These are phyloP conservation scores for Xylaria polymorpha DNA, from an alignment of 2,329 filamentous ascomycete genomes.

Conservation along the genomic window DNA sequence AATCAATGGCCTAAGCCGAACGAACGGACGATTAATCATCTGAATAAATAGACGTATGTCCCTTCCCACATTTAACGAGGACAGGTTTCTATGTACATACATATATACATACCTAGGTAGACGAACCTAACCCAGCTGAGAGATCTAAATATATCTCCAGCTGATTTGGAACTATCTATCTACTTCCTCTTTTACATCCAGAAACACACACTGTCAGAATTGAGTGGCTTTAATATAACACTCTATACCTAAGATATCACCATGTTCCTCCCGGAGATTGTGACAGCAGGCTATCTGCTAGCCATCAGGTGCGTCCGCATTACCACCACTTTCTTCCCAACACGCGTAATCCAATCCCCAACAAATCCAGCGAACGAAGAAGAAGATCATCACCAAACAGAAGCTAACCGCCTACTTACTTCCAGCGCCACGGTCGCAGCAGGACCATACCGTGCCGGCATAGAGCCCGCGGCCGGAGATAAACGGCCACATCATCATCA, in stretches of 20 bases:
- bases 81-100: constrained; percentile 5
- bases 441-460: not conserved
- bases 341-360: not conserved
- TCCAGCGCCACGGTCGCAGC: constrained; percentile 37
- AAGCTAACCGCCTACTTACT: not conserved
- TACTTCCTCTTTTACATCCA: not conserved
- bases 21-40: not conserved
- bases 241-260: not conserved
- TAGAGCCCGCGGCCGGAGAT: not conserved
- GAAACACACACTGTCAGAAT: not conserved
- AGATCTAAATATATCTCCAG: not conserved
- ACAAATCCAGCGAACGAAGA: not conserved
- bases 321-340: not conserved
- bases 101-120: too few relatives aligned
- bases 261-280: constrained; percentile 37
- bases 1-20: not conserved
- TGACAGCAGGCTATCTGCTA: constrained; percentile 35
- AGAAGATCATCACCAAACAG: not conserved
- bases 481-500: not conserved
- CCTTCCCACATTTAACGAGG: constrained; percentile 24
- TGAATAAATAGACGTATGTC: constrained; percentile 27
- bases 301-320: constrained; percentile 39
- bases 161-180: not conserved
- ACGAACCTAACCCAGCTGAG: not conserved
- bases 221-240: not conserved